Evolutionary conservation across 768 basidiomycete genomes (phyloP), one percentile per base, ranked within the genome.

Genomic region (Boletellus emodensis): DNA sequence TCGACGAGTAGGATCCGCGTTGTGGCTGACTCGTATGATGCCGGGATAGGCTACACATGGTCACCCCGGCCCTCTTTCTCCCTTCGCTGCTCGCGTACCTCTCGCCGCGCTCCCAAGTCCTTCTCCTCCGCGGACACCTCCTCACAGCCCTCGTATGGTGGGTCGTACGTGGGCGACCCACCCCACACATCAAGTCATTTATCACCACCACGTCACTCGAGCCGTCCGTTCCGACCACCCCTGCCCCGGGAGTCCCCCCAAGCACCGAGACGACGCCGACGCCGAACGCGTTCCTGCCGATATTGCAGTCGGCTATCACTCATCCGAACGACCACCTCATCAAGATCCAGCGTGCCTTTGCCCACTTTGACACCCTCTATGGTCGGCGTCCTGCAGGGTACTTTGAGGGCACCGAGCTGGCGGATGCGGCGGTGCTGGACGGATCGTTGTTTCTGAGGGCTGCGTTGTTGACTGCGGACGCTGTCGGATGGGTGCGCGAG

Each of bases 401-500:
- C 53, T 62, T 64, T 39, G 46, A 56, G 34, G 57, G 59, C 9
- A 68, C 67, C 1, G 61, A 63, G 32, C 42, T 74, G 39, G 61
- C 60, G 18, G 72, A 55, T 0, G 66, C 65, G 0, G 72, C 61
- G 26, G 22, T 61, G 2, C 38, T 73, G 14, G 71, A 73, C 32
- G 73, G 73, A 26, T 63, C 71, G 3, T 8, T 74, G 35, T 72
- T 72, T 52, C 22, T 69, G 52, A 56, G 66, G 48, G 55, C 55
- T 10, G 59, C 70, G 4, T 44, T 67, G 40, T 38, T 72, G 40
- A 70, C 68, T 0, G 56, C 61, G 22, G 61, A 70, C 36, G 58
- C 59, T 22, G 38, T 71, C 10, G 74, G 74, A 12, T 75, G 72
- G 73, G 71, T 63, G 56, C 59, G 71, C 13, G 73, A 76, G 49